Evolutionary conservation across 805 yeast species (phyloP).

Genomic region (Kodamaea kaohsiungensis): DNA sequence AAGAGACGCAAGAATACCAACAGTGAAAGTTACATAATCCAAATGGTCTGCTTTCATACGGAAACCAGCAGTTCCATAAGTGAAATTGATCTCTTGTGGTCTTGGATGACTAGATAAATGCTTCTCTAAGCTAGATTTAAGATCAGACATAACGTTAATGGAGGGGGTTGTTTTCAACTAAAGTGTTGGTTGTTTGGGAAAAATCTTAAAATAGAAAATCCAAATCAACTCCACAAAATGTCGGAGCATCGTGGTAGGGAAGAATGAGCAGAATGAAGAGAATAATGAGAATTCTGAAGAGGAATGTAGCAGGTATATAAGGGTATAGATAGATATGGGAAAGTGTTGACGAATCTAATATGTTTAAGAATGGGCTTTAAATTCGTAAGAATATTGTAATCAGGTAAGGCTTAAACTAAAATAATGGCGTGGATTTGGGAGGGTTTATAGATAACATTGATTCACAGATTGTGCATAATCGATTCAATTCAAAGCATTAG

Average conservation of each 20-base stretch:
- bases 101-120: conserved; percentile 38
- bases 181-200: background rate
- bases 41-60: conserved; percentile 68
- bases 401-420: background rate
- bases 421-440: background rate
- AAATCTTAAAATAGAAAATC: background rate
- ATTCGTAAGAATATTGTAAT: background rate
- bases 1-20: conserved; percentile 78
- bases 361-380: background rate
- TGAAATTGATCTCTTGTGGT: conserved; percentile 42
- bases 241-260: background rate
- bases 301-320: background rate
- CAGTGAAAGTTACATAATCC: conserved; percentile 74
- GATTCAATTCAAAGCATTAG: no score
- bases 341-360: background rate
- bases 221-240: background rate
- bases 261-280: background rate
- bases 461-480: no score
- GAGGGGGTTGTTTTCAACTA: background rate
- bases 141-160: conserved; percentile 10
- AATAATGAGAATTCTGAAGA: background rate
- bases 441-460: no score
- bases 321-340: background rate
- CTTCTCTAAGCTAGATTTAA: conserved; percentile 4
- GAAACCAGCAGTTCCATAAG: conserved; percentile 98